phyloP scores from a whole-genome alignment of 768 basidiomycete species.

The Cubamyces lactineus region DNA sequence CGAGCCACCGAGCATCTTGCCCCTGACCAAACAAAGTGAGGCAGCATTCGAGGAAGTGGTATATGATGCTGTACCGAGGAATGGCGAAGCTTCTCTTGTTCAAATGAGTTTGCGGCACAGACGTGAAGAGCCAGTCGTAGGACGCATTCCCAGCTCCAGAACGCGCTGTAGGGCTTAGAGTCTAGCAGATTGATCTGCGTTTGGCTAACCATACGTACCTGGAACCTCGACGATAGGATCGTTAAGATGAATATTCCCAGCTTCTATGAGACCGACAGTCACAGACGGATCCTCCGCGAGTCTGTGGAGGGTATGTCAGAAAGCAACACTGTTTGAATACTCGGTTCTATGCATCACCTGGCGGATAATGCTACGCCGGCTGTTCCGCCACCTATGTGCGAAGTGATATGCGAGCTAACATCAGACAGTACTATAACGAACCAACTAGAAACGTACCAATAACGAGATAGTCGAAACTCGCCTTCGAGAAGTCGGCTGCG shows the following conservation, averaged over 20 bases:
- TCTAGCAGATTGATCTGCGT: too few species aligned
- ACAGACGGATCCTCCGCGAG: background rate
- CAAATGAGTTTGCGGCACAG: background rate
- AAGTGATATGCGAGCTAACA: too few species aligned
- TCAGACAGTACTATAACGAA: too few species aligned
- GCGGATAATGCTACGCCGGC: too few species aligned
- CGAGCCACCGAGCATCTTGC: constrained; percentile 2
- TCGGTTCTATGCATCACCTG: too few species aligned
- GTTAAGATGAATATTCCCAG: background rate
- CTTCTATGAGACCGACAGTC: background rate
- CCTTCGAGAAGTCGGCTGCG: too few species aligned
- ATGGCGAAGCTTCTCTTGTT: background rate
- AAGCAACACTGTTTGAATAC: too few species aligned
- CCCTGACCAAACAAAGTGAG: background rate
- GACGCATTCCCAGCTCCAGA: background rate
- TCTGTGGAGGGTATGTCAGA: background rate
- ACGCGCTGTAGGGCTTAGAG: background rate
- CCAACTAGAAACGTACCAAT: too few species aligned
- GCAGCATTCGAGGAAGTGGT: background rate
- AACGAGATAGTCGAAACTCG: too few species aligned
- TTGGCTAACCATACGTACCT: background rate
- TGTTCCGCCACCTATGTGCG: too few species aligned
- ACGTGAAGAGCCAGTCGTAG: background rate
- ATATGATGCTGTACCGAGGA: background rate
- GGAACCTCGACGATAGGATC: background rate